Conservation (phyloP, 352 stramenopile genomes). For the Phytophthora fragariae region DNA sequence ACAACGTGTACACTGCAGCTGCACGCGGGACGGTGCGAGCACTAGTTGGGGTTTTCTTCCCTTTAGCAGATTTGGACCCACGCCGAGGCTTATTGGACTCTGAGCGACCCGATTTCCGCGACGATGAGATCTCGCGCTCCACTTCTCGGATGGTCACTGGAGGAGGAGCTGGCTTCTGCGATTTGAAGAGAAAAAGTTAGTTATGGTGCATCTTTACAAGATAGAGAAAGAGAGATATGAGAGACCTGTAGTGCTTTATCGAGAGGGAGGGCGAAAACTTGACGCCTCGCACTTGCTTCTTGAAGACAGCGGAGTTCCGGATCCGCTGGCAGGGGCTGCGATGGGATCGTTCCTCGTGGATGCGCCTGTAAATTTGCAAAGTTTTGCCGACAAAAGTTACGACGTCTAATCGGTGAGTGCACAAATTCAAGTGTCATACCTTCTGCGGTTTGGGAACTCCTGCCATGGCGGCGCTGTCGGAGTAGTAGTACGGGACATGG, state of each 20-base stretch:
- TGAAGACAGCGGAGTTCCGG: slow-evolving; percentile 68
- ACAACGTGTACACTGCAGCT: neutral
- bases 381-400: neutral
- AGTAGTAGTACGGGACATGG: slow-evolving; percentile 46
- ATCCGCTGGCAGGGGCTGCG: slow-evolving; percentile 51
- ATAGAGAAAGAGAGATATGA: neutral
- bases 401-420: neutral
- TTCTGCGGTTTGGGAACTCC: slow-evolving; percentile 12
- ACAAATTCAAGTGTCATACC: slow-evolving; percentile 9
- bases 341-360: slow-evolving; percentile 54
- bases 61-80: slow-evolving; percentile 19
- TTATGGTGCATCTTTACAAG: neutral
- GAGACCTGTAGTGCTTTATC: slow-evolving; percentile 22
- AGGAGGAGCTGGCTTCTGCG: slow-evolving; percentile 1
- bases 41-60: slow-evolving; percentile 7
- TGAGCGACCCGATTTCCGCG: slow-evolving; percentile 15
- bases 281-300: slow-evolving; percentile 43
- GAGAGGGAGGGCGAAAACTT: slow-evolving; percentile 31
- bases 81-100: slow-evolving; percentile 12
- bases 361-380: slow-evolving; percentile 36
- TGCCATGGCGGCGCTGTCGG: slow-evolving; percentile 2
- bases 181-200: neutral
- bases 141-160: neutral
- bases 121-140: slow-evolving; percentile 11
- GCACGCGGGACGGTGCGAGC: slow-evolving; percentile 11